Evolutionary conservation across 305 asterid species (phyloP).

Genomic region (Fraxinus floribunda): DNA sequence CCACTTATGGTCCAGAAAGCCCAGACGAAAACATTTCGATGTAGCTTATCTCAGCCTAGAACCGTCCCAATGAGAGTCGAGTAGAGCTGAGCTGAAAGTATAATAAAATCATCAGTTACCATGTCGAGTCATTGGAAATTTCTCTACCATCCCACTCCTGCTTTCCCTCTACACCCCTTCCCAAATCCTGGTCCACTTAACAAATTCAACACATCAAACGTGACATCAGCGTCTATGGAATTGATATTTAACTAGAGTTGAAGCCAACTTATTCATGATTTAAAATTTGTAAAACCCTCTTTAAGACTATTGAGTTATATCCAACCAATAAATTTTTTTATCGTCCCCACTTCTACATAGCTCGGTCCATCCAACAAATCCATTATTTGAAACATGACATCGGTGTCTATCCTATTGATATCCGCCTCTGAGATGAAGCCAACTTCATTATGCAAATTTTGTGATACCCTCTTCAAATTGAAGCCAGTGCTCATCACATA

Average conservation of each 20-base stretch:
- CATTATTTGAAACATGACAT: neutral
- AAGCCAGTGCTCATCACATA: neutral
- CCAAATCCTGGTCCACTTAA: neutral
- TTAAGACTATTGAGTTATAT: neutral
- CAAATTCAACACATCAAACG: neutral
- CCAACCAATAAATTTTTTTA: neutral
- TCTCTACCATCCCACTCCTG: neutral
- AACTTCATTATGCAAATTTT: neutral
- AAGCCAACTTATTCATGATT: neutral
- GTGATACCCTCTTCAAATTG: neutral
- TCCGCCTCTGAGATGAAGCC: neutral
- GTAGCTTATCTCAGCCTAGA: neutral
- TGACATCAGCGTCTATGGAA: neutral
- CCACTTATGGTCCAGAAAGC: neutral
- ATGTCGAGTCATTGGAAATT: neutral
- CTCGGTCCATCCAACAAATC: neutral
- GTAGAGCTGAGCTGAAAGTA: neutral
- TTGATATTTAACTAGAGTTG: neutral
- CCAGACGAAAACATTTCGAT: neutral
- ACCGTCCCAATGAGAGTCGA: neutral
- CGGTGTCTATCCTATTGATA: neutral
- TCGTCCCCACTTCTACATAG: neutral
- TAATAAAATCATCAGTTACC: neutral
- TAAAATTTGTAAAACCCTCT: neutral
- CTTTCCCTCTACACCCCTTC: neutral